A percentile compares a stretch with the other conserved stretches of the same genome.
Evolutionary conservation across 106 monocot genomes (phyloP).

Genomic region (Acanthochlamys bracteata): DNA sequence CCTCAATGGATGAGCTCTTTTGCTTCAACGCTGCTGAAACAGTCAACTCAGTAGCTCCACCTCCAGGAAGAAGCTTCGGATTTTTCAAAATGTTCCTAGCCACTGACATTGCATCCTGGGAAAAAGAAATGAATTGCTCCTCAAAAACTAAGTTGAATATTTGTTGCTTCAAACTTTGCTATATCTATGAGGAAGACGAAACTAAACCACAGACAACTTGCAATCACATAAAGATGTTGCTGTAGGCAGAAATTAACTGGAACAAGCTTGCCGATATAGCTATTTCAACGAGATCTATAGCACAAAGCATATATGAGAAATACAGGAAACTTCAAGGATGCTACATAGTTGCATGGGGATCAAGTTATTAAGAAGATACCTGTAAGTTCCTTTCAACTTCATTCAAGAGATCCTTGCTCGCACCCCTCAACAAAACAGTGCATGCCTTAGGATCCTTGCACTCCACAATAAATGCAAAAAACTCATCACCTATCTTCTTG

Average conservation of each 20-base stretch:
- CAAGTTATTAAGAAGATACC: constrained; percentile 28
- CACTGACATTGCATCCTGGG: constrained; percentile 89
- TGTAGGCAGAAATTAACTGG: too few relatives aligned
- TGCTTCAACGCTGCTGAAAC: constrained; percentile 88
- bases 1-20: constrained; percentile 95
- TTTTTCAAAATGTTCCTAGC: constrained; percentile 91
- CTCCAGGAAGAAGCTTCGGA: constrained; percentile 95
- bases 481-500: constrained; percentile 95
- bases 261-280: too few relatives aligned
- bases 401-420: constrained; percentile 95
- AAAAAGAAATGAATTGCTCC: constrained; percentile 1
- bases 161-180: too few relatives aligned
- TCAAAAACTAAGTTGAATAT: too few relatives aligned
- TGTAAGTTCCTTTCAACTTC: constrained; percentile 97
- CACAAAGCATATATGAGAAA: too few relatives aligned
- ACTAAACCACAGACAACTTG: too few relatives aligned
- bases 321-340: too few relatives aligned
- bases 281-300: too few relatives aligned
- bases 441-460: constrained; percentile 96
- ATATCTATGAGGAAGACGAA: too few relatives aligned
- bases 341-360: too few relatives aligned
- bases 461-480: constrained; percentile 87
- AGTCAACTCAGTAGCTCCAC: constrained; percentile 85
- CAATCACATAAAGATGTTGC: too few relatives aligned
- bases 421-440: constrained; percentile 86